Evolutionary conservation across 768 basidiomycete species (phyloP).

Genomic region (Boletales sp.): DNA sequence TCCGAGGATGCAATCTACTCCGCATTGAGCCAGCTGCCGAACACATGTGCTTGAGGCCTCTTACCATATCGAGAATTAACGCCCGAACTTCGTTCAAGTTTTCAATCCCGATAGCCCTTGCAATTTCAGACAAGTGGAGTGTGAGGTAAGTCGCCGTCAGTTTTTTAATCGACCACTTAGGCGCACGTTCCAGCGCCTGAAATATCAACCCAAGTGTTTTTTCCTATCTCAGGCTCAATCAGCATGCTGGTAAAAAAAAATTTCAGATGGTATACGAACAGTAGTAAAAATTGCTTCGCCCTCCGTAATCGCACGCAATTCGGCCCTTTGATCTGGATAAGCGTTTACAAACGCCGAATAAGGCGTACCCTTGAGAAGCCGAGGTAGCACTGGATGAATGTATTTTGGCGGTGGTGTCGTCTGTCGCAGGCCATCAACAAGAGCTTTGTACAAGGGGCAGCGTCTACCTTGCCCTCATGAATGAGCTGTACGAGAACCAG

Average conservation of each 20-base stretch:
- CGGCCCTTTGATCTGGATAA: slow-evolving; percentile 55
- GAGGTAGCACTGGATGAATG: slow-evolving; percentile 51
- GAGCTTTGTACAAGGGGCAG: neutral
- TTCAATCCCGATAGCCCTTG: slow-evolving; percentile 39
- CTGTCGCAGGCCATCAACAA: slow-evolving; percentile 9
- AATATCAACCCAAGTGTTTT: slow-evolving; percentile 66
- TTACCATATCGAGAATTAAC: slow-evolving; percentile 72
- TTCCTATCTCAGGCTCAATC: slow-evolving; percentile 44
- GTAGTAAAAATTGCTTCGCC: slow-evolving; percentile 54
- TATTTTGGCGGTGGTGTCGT: slow-evolving; percentile 66
- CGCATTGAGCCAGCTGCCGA: neutral
- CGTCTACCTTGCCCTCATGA: slow-evolving; percentile 61
- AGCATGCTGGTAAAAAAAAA: neutral
- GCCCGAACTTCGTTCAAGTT: slow-evolving; percentile 52
- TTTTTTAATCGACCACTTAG: slow-evolving; percentile 75
- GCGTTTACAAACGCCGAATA: slow-evolving; percentile 62
- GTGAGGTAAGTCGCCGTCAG: slow-evolving; percentile 83
- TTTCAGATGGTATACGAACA: slow-evolving; percentile 34
- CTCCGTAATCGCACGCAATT: slow-evolving; percentile 45
- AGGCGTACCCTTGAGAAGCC: slow-evolving; percentile 62
- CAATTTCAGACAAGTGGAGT: slow-evolving; percentile 70
- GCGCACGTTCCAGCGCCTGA: slow-evolving; percentile 65
- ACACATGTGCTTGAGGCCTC: slow-evolving; percentile 6
- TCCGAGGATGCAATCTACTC: slow-evolving; percentile 66
- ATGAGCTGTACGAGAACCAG: slow-evolving; percentile 76